Conservation (phyloP, 2,329 filamentous ascomycete genomes). For the Pestalotiopsis sp. region DNA sequence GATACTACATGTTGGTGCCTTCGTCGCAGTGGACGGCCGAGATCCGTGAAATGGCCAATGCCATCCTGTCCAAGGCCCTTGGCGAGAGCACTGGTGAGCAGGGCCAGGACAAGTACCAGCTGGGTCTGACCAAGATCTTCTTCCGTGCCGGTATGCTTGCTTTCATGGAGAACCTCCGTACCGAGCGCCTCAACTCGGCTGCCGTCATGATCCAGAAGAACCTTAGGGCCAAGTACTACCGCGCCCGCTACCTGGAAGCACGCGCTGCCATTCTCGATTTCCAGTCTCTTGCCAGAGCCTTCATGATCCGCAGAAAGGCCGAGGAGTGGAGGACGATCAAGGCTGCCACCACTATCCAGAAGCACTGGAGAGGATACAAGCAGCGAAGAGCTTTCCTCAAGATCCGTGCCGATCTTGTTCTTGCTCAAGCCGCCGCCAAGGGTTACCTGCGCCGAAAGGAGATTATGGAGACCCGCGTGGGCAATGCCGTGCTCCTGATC, state of each 20-base stretch:
- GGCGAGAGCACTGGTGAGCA: constrained; percentile 71
- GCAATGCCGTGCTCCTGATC: constrained; percentile 88
- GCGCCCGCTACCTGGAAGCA: constrained; percentile 86
- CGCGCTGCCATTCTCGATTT: constrained; percentile 78
- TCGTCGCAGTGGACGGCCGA: constrained; percentile 91
- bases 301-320: constrained; percentile 75
- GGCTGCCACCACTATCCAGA: constrained; percentile 92
- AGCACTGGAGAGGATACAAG: constrained; percentile 91
- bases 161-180: constrained; percentile 92
- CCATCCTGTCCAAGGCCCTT: constrained; percentile 86
- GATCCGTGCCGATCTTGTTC: constrained; percentile 81
- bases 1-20: constrained; percentile 97
- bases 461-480: constrained; percentile 91
- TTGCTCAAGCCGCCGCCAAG: constrained; percentile 89
- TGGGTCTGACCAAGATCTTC: constrained; percentile 98
- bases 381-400: constrained; percentile 79
- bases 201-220: constrained; percentile 99
- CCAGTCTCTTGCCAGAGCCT: constrained; percentile 78
- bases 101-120: constrained; percentile 90
- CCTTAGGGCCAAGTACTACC: constrained; percentile 91
- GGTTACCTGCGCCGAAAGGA: constrained; percentile 88
- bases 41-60: constrained; percentile 91
- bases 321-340: constrained; percentile 82
- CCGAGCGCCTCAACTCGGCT: constrained; percentile 86
- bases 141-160: constrained; percentile 99